Evolutionary conservation across 768 basidiomycete species (phyloP), one percentile per base, ranked within the genome.

Genomic region (Agrocybe pediades): DNA sequence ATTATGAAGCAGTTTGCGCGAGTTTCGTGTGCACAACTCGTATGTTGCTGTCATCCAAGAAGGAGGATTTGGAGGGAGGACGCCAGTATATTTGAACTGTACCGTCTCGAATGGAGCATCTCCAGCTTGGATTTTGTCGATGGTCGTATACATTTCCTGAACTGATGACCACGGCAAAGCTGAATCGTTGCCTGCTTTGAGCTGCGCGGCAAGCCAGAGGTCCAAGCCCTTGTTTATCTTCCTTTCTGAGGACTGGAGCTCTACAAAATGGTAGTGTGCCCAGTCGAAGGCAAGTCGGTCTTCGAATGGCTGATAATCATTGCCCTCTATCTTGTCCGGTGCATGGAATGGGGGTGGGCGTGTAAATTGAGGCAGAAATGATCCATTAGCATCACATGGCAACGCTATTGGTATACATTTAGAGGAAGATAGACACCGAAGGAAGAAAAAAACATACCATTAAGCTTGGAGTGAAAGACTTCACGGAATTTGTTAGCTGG

Each of bases 261-360:
- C 26, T 6, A 64, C 60, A 49, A 61, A 71, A 24, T 64, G 59
- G 42, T 64, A 62, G 16, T 68, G 25, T 0, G 71, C 68, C n/a
- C 50, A 68, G 19, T 72, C 65, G 49, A 71, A 73, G 2, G 59
- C 57, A 0, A 63, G 6, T 1, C 62, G 49, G 36, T 62, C 60
- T 21, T 52, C 3, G 43, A 71, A 72, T 29, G 70, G 70, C 11
- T 23, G n/a, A n/a, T n/a, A n/a, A n/a, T n/a, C n/a, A n/a, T n/a
- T n/a, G n/a, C n/a, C n/a, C n/a, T 54, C 62, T 65, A 73, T 3
- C 59, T 42, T 45, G 64, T 66, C 8, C 33, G 46, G 1, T n/a
- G n/a, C 6, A 9, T 21, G 8, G 27, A 8, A 21, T 48, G 50
- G 33, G 24, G 49, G 36, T 17, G 29, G 4, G 15, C 41, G 13